phyloP scores from a whole-genome alignment of 495 filamentous ascomycete genomes.

The Aspergillus sparsus region DNA sequence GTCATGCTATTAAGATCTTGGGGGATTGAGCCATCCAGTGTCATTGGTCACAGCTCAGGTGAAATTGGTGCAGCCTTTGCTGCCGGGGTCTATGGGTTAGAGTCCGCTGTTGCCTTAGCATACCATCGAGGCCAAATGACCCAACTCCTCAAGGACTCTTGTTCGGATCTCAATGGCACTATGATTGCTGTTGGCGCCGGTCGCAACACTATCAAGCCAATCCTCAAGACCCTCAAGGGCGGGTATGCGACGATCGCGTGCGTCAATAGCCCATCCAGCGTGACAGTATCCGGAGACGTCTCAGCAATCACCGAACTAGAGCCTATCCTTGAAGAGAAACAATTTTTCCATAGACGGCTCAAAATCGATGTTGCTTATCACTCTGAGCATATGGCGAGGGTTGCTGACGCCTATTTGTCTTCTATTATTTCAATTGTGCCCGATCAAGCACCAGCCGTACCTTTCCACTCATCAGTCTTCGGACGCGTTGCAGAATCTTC shows the following conservation, averaged over 20 bases:
- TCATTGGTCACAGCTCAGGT: not conserved
- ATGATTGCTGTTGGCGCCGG: slow-evolving; percentile 27
- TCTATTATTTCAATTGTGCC: not conserved
- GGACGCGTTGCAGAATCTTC: not conserved
- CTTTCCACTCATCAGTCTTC: not conserved
- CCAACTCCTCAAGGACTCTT: not conserved
- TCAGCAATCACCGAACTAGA: slow-evolving; percentile 6
- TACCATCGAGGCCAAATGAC: not conserved
- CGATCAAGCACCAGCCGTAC: not conserved
- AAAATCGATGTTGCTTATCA: slow-evolving; percentile 12
- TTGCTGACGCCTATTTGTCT: not conserved
- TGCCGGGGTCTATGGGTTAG: not conserved
- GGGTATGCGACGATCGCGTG: slow-evolving; percentile 35
- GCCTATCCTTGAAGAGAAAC: slow-evolving; percentile 24
- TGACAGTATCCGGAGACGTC: slow-evolving; percentile 39
- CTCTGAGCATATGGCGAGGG: slow-evolving; percentile 8
- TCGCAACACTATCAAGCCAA: not conserved
- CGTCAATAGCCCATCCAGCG: slow-evolving; percentile 42
- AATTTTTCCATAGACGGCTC: slow-evolving; percentile 35
- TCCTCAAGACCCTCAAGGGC: slow-evolving; percentile 1
- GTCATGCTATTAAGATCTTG: not conserved
- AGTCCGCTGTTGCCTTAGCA: not conserved
- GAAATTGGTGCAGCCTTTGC: slow-evolving; percentile 5
- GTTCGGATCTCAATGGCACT: slow-evolving; percentile 2
- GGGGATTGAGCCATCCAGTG: not conserved